Conservation (phyloP, 148 eudicot genomes). For the Pharnaceum exiguum region DNA sequence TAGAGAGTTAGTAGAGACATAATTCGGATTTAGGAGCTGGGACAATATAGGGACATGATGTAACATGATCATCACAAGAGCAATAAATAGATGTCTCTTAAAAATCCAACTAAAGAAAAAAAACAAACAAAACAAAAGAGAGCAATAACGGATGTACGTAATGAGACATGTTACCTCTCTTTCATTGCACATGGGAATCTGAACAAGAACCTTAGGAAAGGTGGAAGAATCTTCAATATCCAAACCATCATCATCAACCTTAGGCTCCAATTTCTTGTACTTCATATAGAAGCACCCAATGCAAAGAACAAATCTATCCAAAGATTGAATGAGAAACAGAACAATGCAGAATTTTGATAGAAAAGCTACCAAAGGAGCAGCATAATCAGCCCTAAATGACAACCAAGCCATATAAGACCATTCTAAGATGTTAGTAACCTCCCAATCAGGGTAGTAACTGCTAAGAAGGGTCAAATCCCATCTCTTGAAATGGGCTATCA, state of each 20-base stretch:
- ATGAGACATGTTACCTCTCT: constrained; percentile 29
- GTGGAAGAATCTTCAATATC: constrained; percentile 13
- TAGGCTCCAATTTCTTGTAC: constrained; percentile 32
- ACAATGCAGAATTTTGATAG: constrained; percentile 34
- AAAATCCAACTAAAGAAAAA: not conserved
- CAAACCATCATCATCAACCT: constrained; percentile 6
- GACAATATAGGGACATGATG: too few species aligned
- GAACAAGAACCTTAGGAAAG: constrained; percentile 40
- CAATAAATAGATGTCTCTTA: not conserved
- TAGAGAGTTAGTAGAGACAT: too few species aligned
- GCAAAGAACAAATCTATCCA: constrained; percentile 39
- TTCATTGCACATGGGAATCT: constrained; percentile 44
- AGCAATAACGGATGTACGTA: too few species aligned
- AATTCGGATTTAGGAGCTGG: too few species aligned
- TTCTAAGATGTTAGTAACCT: constrained; percentile 7
- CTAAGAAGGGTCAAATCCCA: constrained; percentile 19
- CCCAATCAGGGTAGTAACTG: not conserved
- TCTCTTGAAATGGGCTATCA: constrained; percentile 21
- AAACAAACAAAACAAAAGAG: not conserved
- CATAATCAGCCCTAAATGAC: constrained; percentile 30
- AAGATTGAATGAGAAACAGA: constrained; percentile 37
- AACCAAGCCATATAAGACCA: constrained; percentile 28
- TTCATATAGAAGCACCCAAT: constrained; percentile 42
- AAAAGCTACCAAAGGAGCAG: constrained; percentile 35
- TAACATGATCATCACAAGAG: not conserved